Conservation (phyloP, 331 rosid genomes). For the Spiraea crenata region DNA sequence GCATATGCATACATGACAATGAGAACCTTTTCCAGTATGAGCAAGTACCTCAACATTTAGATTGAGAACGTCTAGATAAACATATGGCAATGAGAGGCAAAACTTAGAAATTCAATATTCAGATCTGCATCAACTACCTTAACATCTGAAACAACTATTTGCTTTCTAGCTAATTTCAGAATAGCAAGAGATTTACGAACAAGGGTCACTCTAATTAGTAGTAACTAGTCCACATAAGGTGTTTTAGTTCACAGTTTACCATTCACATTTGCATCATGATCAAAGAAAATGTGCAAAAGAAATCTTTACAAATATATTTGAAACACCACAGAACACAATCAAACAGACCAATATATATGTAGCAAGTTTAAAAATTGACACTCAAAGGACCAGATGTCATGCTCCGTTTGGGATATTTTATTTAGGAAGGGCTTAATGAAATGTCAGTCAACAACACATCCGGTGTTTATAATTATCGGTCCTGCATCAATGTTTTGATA, state of each 20-base stretch:
- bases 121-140: not conserved
- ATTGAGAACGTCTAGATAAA: not conserved
- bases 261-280: not conserved
- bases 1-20: not conserved
- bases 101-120: not conserved
- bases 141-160: not conserved
- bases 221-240: not conserved
- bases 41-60: not conserved
- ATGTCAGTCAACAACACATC: too few species aligned
- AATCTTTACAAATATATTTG: too few species aligned
- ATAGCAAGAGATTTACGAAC: not conserved
- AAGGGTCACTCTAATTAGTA: not conserved
- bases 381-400: too few species aligned
- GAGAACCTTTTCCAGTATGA: not conserved
- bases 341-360: too few species aligned
- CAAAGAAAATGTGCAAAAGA: not conserved
- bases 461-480: too few species aligned
- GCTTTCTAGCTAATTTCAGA: not conserved
- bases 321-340: too few species aligned
- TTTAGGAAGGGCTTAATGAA: too few species aligned
- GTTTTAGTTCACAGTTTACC: not conserved
- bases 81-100: not conserved
- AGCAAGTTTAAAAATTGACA: too few species aligned
- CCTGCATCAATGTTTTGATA: too few species aligned
- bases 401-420: too few species aligned